Evolutionary conservation across 2,329 filamentous ascomycete genomes (phyloP), one percentile per base, ranked within the genome.

Genomic region (Trichoderma gracile): DNA sequence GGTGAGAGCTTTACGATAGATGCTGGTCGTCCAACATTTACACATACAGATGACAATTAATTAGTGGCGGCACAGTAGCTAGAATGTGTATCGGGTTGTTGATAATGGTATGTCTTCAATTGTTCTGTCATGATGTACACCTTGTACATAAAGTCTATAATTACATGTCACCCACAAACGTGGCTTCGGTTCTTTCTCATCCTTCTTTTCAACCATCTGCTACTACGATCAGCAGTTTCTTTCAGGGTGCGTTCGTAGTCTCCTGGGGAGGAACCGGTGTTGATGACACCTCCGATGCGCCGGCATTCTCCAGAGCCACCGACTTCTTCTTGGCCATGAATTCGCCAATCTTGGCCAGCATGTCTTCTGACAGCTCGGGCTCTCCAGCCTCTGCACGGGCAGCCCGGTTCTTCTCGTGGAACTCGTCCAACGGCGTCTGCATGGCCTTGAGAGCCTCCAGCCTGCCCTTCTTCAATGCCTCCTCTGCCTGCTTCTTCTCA

Each of bases 301-400:
- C 77, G 2, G 75, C 75, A 7, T 75, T 72, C 56, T 78, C 75
- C 68, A 81, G 70, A 6, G 75, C 74, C 64, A 71, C 73, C 64
- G 78, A 75, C 72, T 81, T 80, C 73, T 84, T 86, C 75, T 77
- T 78, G 42, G 82, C 84, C 76, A 89, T 87, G 69, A 87, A 75
- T 76, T 84, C 78, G 68, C 86, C 86, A 71, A 89, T 84, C 78
- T 82, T 85, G 73, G 83, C 82, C 73, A 89, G 75, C 82, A 88
- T 86, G 69, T 84, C 82, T 50, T 82, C 75, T 23, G 83, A 79
- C 63, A 89, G 79, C 71, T 81, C 79, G 12, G 84, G 84, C 76
- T 86, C 81, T 69, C 84, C 84, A 66, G 78, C 78, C 55, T 79
- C 79, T 65, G 79, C 81, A 70, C 82, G 84, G 66, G 79, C 73